These are phyloP conservation scores for Arthroderma uncinatum DNA, from an alignment of 2,329 filamentous ascomycete genomes.

Conservation along the genomic window DNA sequence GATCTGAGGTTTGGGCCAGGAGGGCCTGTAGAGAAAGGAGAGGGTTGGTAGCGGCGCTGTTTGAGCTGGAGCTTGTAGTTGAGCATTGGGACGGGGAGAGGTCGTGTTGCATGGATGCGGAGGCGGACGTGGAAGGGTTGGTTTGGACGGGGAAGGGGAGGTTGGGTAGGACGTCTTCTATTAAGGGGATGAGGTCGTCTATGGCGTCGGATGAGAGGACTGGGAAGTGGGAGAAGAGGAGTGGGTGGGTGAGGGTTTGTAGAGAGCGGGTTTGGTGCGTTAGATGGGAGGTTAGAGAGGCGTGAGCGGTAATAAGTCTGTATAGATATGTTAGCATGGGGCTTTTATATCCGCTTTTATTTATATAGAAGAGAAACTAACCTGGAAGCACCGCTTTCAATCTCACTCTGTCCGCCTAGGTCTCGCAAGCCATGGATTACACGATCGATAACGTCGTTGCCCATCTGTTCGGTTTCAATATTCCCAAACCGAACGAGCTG, in stretches of 20 bases:
- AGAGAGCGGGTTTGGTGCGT: constrained; percentile 50
- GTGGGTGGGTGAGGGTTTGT: constrained; percentile 46
- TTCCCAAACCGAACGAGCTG: constrained; percentile 43
- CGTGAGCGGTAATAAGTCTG: constrained; percentile 49
- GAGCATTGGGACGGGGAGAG: constrained; percentile 19
- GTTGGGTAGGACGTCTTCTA: constrained; percentile 43
- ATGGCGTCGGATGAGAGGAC: constrained; percentile 43
- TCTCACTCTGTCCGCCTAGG: constrained; percentile 44
- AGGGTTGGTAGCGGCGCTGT: constrained; percentile 30
- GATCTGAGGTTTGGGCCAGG: constrained; percentile 58
- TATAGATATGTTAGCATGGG: constrained; percentile 3
- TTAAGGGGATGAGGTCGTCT: constrained; percentile 47
- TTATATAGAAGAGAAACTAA: constrained; percentile 21
- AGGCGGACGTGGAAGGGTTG: neutral
- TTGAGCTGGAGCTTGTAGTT: constrained; percentile 8
- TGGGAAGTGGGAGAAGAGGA: constrained; percentile 48
- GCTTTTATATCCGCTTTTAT: neutral
- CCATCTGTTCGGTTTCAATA: constrained; percentile 42
- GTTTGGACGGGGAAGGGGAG: constrained; percentile 38
- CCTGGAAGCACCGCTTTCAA: constrained; percentile 48
- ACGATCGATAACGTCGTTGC: constrained; percentile 43
- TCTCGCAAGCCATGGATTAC: constrained; percentile 43
- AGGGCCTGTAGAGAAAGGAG: constrained; percentile 57
- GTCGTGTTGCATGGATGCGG: constrained; percentile 8
- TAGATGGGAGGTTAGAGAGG: constrained; percentile 48